Conservation (phyloP, 257 asterid genomes). For the Primulina eburnea region DNA sequence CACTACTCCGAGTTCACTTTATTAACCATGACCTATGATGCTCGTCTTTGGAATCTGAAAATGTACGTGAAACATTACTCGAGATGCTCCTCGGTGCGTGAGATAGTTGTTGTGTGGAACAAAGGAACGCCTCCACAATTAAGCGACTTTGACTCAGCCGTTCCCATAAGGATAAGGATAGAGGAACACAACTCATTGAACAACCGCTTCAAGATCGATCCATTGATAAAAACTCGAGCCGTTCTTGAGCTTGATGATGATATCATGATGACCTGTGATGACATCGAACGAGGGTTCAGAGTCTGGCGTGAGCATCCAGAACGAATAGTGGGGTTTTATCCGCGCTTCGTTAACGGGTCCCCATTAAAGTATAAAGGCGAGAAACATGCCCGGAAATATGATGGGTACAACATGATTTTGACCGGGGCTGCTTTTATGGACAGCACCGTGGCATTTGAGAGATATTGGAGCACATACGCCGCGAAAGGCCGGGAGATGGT, state of each 20-base stretch:
- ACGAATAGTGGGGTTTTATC: conserved; percentile 83
- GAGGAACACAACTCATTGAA: conserved; percentile 77
- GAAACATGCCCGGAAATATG: conserved; percentile 66
- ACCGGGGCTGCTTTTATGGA: conserved; percentile 95
- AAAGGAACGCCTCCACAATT: conserved; percentile 67
- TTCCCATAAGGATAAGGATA: conserved; percentile 76
- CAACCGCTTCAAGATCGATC: conserved; percentile 78
- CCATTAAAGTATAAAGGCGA: conserved; percentile 63
- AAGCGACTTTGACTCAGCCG: conserved; percentile 71
- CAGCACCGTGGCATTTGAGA: conserved; percentile 49
- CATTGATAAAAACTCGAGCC: conserved; percentile 66
- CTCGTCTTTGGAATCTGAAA: conserved; percentile 90
- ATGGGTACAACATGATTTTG: conserved; percentile 82
- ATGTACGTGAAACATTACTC: conserved; percentile 89
- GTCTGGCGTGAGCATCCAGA: conserved; percentile 89
- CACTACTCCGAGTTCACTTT: conserved; percentile 86
- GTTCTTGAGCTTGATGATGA: conserved; percentile 96
- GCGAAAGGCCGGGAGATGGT: conserved; percentile 58
- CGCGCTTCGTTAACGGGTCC: conserved; percentile 53
- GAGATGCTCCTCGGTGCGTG: conserved; percentile 89
- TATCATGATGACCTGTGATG: conserved; percentile 95
- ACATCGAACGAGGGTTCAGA: conserved; percentile 79
- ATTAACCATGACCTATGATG: conserved; percentile 88
- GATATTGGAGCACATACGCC: conserved; percentile 78
- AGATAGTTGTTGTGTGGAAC: conserved; percentile 97